Evolutionary conservation across 2,329 filamentous ascomycete genomes (phyloP).

Genomic region (Exophiala xenobiotica): DNA sequence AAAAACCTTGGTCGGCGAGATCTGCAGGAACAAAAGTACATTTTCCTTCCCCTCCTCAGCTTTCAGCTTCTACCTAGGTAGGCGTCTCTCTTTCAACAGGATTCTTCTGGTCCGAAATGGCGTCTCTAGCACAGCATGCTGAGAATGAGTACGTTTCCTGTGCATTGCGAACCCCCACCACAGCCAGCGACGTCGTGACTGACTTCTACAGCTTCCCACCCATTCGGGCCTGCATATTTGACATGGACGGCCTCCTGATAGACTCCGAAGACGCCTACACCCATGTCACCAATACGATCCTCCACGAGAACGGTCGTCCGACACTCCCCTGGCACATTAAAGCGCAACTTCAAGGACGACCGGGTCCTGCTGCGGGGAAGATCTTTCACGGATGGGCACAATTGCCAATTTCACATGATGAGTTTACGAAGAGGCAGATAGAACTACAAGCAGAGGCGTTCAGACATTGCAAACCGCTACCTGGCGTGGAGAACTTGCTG

Average conservation of each 20-base stretch:
- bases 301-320: constrained; percentile 71
- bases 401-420: constrained; percentile 70
- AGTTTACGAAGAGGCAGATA: constrained; percentile 62
- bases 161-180: neutral
- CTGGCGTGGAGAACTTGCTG: constrained; percentile 73
- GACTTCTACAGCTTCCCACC: constrained; percentile 63
- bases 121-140: no score
- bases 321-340: constrained; percentile 90
- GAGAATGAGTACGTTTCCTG: neutral
- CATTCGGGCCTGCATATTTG: constrained; percentile 89
- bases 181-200: neutral
- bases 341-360: constrained; percentile 74
- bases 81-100: no score
- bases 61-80: no score
- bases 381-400: constrained; percentile 81
- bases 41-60: no score
- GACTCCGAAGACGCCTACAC: constrained; percentile 93
- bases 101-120: no score
- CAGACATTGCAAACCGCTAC: constrained; percentile 70
- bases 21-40: neutral
- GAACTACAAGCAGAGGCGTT: constrained; percentile 71
- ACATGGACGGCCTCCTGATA: constrained; percentile 97
- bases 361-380: constrained; percentile 56
- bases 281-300: constrained; percentile 74
- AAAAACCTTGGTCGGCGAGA: neutral